Percentiles rank a stretch among this genome's conserved stretches.
Evolutionary conservation across 140 eudicot genomes (phyloP).

Genomic region (Cichorium intybus): DNA sequence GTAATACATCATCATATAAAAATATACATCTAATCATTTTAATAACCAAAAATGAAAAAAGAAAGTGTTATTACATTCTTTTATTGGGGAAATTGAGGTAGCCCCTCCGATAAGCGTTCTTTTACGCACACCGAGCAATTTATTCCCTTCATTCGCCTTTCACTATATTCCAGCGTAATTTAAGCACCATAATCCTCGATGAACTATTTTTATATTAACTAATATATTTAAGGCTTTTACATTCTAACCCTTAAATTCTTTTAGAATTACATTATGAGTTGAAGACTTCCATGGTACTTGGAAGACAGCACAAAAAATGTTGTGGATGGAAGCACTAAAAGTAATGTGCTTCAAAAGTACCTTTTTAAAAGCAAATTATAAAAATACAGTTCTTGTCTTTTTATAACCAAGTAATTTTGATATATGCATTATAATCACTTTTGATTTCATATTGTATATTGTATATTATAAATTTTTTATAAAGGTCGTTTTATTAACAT

Average conservation of each 20-base stretch:
- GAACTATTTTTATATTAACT: constrained; percentile 12
- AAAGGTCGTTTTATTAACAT: neutral
- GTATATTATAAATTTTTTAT: neutral
- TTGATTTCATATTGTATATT: neutral
- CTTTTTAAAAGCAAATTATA: neutral
- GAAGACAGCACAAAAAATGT: constrained; percentile 14
- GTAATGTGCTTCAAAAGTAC: constrained; percentile 19
- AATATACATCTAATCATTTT: too few species aligned
- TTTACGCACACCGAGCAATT: neutral
- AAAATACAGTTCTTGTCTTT: neutral
- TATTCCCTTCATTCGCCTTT: neutral
- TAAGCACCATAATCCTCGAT: constrained; percentile 9
- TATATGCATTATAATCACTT: neutral
- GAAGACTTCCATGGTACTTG: neutral
- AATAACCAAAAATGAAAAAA: too few species aligned
- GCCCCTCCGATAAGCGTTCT: neutral
- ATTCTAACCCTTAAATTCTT: constrained; percentile 7
- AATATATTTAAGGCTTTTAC: neutral
- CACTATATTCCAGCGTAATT: neutral
- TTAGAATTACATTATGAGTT: constrained; percentile 4
- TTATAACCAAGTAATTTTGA: neutral
- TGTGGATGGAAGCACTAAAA: constrained; percentile 14
- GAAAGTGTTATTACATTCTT: neutral
- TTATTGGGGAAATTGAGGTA: neutral
- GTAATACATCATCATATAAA: too few species aligned